Evolutionary conservation across 2,329 filamentous ascomycete species (phyloP).

Genomic region (Colletotrichum sp.): DNA sequence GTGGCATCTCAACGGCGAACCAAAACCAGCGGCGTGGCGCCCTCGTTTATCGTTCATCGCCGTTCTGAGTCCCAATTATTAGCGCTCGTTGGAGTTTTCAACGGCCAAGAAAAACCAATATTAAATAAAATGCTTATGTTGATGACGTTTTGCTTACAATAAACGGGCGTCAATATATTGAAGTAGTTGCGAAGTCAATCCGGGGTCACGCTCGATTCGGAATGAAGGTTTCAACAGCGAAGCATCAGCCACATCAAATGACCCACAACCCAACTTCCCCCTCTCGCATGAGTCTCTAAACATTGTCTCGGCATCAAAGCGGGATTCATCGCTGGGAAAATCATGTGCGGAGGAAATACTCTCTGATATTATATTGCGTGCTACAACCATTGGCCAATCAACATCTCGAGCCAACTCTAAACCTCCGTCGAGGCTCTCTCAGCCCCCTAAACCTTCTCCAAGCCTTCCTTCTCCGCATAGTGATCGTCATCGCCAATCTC

Average conservation of each 20-base stretch:
- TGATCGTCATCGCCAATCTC: not conserved
- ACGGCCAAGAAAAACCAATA: not conserved
- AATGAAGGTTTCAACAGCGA: too few relatives aligned
- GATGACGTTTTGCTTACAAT: too few relatives aligned
- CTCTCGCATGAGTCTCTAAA: too few relatives aligned
- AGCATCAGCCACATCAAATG: rapidly evolving
- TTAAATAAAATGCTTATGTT: too few relatives aligned
- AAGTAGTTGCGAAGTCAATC: too few relatives aligned
- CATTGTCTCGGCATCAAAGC: too few relatives aligned
- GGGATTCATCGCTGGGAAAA: too few relatives aligned
- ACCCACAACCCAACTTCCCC: rapidly evolving
- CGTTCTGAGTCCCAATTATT: rapidly evolving
- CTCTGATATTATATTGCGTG: too few relatives aligned
- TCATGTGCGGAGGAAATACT: too few relatives aligned
- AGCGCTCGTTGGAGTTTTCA: not conserved
- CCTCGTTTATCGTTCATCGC: not conserved
- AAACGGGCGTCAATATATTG: too few relatives aligned
- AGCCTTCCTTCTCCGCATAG: not conserved
- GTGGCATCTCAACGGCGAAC: not conserved
- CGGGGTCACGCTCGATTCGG: rapidly evolving
- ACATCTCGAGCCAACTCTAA: not conserved
- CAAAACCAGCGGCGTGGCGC: not conserved
- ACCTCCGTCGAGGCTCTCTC: not conserved
- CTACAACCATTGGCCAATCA: too few relatives aligned
- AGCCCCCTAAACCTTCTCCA: not conserved